Conservation (phyloP, 345 rosid genomes). For the Camelina hispida region DNA sequence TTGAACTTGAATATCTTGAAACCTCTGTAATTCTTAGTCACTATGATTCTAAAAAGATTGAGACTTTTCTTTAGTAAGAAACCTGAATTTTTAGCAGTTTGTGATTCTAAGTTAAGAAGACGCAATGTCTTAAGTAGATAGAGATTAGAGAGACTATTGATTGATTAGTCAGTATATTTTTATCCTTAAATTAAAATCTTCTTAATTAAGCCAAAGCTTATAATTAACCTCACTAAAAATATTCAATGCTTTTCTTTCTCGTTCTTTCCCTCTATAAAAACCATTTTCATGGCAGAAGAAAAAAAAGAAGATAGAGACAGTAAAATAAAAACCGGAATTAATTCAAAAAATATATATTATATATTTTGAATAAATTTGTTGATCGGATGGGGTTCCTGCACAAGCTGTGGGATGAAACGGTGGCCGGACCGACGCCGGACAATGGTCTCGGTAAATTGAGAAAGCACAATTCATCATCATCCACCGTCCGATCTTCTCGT, state of each 20-base stretch:
- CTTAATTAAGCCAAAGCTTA: conserved; percentile 43
- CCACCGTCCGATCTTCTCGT: conserved; percentile 45
- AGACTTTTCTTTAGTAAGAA: conserved; percentile 1
- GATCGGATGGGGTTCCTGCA: conserved; percentile 82
- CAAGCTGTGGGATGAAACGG: conserved; percentile 97
- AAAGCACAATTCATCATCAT: conserved; percentile 58
- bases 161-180: conserved; percentile 19
- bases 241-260: conserved; percentile 29
- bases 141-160: conserved; percentile 7
- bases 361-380: conserved; percentile 23
- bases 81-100: conserved; percentile 4
- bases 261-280: conserved; percentile 47
- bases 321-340: conserved; percentile 26
- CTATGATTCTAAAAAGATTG: neutral
- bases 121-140: conserved; percentile 1
- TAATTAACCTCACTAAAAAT: conserved; percentile 41
- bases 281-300: conserved; percentile 33
- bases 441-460: conserved; percentile 75
- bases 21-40: neutral
- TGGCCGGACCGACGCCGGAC: conserved; percentile 93
- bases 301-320: conserved; percentile 32
- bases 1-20: conserved; percentile 17
- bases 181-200: conserved; percentile 30
- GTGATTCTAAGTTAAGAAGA: conserved; percentile 9
- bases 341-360: neutral